These are phyloP conservation scores for Cladosporium phlei DNA, from an alignment of 2,329 filamentous ascomycete species.

Conservation along the genomic window DNA sequence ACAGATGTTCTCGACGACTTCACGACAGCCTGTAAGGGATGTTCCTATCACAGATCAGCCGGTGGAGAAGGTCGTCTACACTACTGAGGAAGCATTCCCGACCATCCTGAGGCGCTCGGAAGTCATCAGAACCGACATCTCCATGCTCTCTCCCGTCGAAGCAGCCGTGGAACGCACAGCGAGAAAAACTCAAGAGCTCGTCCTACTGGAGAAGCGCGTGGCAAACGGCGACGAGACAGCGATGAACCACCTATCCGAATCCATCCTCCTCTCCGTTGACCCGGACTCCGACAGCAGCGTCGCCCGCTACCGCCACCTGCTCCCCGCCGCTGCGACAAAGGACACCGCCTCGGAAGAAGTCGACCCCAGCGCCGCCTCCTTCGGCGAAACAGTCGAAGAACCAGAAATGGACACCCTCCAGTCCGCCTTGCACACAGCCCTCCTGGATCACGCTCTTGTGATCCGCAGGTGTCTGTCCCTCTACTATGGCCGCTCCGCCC, in stretches of 20 bases:
- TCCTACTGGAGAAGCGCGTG: constrained; percentile 68
- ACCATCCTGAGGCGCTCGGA: constrained; percentile 87
- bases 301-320: constrained; percentile 67
- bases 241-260: constrained; percentile 66
- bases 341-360: constrained; percentile 39
- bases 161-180: constrained; percentile 88
- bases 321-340: constrained; percentile 48
- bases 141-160: constrained; percentile 69
- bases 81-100: constrained; percentile 79
- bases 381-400: constrained; percentile 35
- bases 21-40: constrained; percentile 60
- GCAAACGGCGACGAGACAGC: constrained; percentile 57
- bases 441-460: constrained; percentile 84
- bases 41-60: constrained; percentile 65
- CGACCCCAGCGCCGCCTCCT: constrained; percentile 15
- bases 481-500: constrained; percentile 58
- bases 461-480: constrained; percentile 73
- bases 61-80: constrained; percentile 79
- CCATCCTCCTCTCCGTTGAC: constrained; percentile 72
- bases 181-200: constrained; percentile 83
- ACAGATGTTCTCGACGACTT: constrained; percentile 72
- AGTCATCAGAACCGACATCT: constrained; percentile 63
- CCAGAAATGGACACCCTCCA: constrained; percentile 55
- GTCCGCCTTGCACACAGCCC: constrained; percentile 74
- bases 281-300: constrained; percentile 70